phyloP scores from a whole-genome alignment of 1,284 basidiomycete genomes.

The Sanghuangporus weigelae region DNA sequence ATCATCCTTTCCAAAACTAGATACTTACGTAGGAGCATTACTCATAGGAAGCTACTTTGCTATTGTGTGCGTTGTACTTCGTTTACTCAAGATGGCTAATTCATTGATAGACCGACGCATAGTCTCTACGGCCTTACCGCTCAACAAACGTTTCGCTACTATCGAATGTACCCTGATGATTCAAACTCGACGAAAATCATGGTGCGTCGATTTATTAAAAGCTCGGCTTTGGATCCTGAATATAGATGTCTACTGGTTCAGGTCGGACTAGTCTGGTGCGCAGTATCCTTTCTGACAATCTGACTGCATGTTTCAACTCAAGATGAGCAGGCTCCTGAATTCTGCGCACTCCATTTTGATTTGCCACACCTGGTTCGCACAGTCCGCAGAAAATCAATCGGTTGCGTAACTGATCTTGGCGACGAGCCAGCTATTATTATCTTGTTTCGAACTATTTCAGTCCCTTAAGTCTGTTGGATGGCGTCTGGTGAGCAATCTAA shows the following conservation, averaged over 20 bases:
- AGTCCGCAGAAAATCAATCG: too few relatives aligned
- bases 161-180: constrained; percentile 9
- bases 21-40: constrained; percentile 3
- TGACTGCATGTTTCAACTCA: too few relatives aligned
- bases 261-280: not conserved
- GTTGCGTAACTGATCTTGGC: not conserved
- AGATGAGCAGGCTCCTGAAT: not conserved
- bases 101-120: not conserved
- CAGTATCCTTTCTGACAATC: not conserved
- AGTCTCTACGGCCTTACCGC: constrained; percentile 8
- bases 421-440: constrained; percentile 6
- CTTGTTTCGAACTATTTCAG: constrained; percentile 7
- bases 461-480: constrained; percentile 1
- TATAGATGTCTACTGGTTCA: not conserved
- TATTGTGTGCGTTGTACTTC: constrained; percentile 1
- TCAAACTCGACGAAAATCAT: not conserved
- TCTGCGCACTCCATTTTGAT: constrained; percentile 8
- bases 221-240: not conserved
- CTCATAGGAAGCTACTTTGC: constrained; percentile 11
- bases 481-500: constrained; percentile 5
- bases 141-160: constrained; percentile 11
- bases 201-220: not conserved
- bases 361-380: constrained; percentile 5
- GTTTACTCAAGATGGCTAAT: not conserved
- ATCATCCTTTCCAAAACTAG: not conserved